Conservation (phyloP, 108 stramenopile genomes). For the Cyclostephanos tholiformis region DNA sequence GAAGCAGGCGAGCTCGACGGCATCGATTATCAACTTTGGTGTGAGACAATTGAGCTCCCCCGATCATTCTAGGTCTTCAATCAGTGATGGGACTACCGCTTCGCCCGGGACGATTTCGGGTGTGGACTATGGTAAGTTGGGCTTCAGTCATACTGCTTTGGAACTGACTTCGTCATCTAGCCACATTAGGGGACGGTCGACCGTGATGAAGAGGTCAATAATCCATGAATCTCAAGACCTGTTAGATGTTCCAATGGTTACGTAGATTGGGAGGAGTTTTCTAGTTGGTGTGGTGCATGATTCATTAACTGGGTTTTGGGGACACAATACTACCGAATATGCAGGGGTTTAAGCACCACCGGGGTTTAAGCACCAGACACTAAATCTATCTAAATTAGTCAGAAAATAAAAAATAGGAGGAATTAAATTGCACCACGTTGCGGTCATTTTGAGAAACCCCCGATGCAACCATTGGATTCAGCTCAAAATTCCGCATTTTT, state of each 20-base stretch:
- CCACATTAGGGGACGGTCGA: not conserved
- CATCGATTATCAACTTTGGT: constrained; percentile 20
- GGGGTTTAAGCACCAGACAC: no score
- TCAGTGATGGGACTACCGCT: not conserved
- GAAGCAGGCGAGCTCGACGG: not conserved
- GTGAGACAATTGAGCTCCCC: constrained; percentile 1
- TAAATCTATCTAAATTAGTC: no score
- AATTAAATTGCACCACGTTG: no score
- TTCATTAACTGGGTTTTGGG: no score
- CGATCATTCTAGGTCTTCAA: not conserved
- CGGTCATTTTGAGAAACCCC: no score
- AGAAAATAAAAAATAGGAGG: no score
- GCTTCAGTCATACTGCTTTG: constrained; percentile 1
- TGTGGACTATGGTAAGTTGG: constrained; percentile 1
- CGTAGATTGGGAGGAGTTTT: not conserved
- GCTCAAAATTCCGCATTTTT: no score
- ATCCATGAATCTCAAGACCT: not conserved
- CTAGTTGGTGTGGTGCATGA: no score
- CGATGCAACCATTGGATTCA: no score
- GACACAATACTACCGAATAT: no score
- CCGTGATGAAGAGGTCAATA: constrained; percentile 5
- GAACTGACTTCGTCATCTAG: not conserved
- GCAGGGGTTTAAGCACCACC: no score
- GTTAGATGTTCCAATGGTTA: constrained; percentile 6
- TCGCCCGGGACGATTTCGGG: not conserved